Evolutionary conservation across 768 basidiomycete genomes (phyloP).

Genomic region (Gautieria morchelliformis): DNA sequence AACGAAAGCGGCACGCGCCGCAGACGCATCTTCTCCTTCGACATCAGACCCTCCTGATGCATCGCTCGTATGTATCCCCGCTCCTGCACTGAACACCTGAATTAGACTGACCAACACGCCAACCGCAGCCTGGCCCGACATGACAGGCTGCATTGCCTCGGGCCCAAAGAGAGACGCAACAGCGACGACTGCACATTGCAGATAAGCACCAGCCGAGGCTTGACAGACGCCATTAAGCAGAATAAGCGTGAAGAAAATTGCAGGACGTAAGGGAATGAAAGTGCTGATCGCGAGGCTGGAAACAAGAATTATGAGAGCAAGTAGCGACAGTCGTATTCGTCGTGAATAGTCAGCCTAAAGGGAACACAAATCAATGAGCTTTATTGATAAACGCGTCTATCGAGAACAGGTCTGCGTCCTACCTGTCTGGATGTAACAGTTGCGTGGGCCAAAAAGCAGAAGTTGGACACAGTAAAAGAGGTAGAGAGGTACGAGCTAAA

Average conservation of each 20-base stretch:
- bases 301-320: slow-evolving; percentile 42
- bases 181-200: slow-evolving; percentile 69
- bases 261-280: slow-evolving; percentile 42
- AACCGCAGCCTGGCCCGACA: slow-evolving; percentile 81
- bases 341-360: slow-evolving; percentile 50
- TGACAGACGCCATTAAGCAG: slow-evolving; percentile 50
- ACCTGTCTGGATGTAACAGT: slow-evolving; percentile 63
- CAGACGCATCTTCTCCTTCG: slow-evolving; percentile 22
- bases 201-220: slow-evolving; percentile 57
- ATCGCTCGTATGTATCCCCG: slow-evolving; percentile 35
- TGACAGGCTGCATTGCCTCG: slow-evolving; percentile 57
- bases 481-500: slow-evolving; percentile 62
- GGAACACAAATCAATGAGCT: not conserved
- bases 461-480: slow-evolving; percentile 53
- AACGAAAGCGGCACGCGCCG: slow-evolving; percentile 57
- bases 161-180: slow-evolving; percentile 78
- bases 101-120: slow-evolving; percentile 74
- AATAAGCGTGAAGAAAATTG: slow-evolving; percentile 55
- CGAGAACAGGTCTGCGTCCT: slow-evolving; percentile 16
- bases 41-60: slow-evolving; percentile 13
- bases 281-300: slow-evolving; percentile 59
- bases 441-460: slow-evolving; percentile 65
- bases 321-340: slow-evolving; percentile 35
- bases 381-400: not conserved
- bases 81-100: slow-evolving; percentile 56